phyloP scores from a whole-genome alignment of 192 early-diverging fungal species.

The Chytriomyces confervae region DNA sequence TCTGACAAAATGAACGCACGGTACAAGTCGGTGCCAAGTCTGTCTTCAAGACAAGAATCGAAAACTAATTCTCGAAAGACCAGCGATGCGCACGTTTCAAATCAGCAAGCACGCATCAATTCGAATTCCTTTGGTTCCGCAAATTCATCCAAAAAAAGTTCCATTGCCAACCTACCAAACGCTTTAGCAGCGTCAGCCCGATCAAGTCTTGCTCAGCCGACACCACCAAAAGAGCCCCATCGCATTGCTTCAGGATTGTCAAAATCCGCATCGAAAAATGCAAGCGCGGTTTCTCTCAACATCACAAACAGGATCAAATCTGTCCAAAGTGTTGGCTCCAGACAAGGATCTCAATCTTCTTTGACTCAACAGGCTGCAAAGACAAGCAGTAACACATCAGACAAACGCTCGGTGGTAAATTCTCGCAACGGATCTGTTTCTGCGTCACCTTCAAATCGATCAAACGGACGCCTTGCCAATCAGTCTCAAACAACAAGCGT shows the following conservation, averaged over 20 bases:
- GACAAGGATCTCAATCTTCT: neutral
- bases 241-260: neutral
- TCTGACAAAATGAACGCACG: too few relatives aligned
- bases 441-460: neutral
- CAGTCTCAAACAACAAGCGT: neutral
- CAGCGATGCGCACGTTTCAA: neutral
- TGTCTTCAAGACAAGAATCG: neutral
- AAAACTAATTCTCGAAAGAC: too few relatives aligned
- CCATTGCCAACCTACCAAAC: neutral
- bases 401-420: neutral
- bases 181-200: neutral
- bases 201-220: neutral
- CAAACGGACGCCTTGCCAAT: neutral
- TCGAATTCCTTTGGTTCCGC: neutral
- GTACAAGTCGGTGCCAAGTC: conserved; percentile 11
- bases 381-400: neutral
- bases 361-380: neutral
- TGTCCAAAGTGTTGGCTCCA: neutral
- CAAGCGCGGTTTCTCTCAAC: conserved; percentile 2
- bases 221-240: neutral
- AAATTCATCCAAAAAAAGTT: neutral
- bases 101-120: neutral
- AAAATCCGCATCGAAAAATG: neutral
- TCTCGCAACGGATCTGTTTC: neutral
- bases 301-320: conserved; percentile 16